Evolutionary conservation across 805 yeast species (phyloP), one percentile per base, ranked within the genome.

Genomic region (Yarrowia sp.): DNA sequence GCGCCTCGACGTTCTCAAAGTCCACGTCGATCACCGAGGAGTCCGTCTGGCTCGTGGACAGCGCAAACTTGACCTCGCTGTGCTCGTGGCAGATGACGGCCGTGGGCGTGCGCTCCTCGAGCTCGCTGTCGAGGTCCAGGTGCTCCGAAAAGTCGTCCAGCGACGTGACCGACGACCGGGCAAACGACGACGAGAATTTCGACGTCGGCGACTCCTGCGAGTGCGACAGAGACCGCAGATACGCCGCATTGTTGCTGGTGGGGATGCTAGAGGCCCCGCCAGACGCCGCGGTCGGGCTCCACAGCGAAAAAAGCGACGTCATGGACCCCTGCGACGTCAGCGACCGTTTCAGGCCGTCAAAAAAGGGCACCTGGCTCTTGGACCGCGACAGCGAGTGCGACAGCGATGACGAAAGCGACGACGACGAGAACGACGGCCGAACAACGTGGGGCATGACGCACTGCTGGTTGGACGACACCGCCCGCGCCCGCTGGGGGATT

Each of bases 391-490:
- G 38, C 0, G 69, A 56, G 15, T 52, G 66, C 36, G 60, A 43
- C 5, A 70, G 65, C 3, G 73, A 71, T 8, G 68, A 64, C 17
- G 73, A 70, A 12, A 72, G 63, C 13, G 73, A 71, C 4, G 69
- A 53, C 2, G 71, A 69, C 9, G 74, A 72, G 43, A 68, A 67
- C 9, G 68, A 44, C 19, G 74, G 72, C 9, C 73, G 61, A 9
- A 72, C 65, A 13, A 72, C 73, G 60, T 71, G 73, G 3, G 74
- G 73, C 49, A 72, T 69, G n/a, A 70, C 71, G 19, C 72, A 66
- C n/a, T 70, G 60, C 49, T 65, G 42, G 30, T 68, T 49, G 4
- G 70, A 49, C 17, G 55, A 70, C n/a, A 42, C 55, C 0, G 70
- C 60, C 12, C 66, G 55, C 0, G 72, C 53, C 7, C 70, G 44